Base-by-base conservation (phyloP, 768 basidiomycete species). In the Lentinula raphanica region DNA sequence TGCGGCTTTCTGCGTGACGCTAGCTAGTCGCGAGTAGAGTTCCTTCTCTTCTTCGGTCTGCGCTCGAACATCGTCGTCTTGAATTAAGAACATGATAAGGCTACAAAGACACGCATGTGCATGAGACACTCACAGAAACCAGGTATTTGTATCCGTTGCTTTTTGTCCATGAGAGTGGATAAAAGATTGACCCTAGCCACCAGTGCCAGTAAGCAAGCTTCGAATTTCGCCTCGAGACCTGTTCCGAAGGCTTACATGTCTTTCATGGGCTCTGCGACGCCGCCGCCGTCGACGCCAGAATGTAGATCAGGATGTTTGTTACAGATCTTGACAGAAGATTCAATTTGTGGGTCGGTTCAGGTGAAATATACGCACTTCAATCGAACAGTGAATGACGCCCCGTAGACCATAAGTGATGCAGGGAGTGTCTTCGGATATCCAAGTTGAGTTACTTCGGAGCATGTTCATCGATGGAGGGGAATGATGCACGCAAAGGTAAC, bases 401-500 rank as follows among this genome's bases (percentile, higher is more conserved):
- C 97, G 82, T 57, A 98, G 75, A 3, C 97, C 97, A 68, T 96
- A 97, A 0, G 95, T 97, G 53, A 98, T 87, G 66, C 95, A 98
- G 0, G 97, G 95, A 5, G 85, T 83, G 62, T 89, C 85, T 64
- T 97, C 92, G 12, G 88, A 88, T 62, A 98, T 93, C 95, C 96
- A 99, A 9, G 92, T 95, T 21, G 95, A 98, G 68, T 99, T 98
- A 63, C 91, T 92, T 54, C 1, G 19, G 31, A 54, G 5, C 9
- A 12, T 7, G 17, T 15, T 25, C 27, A 59, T 62, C 29, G 25
- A 15, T n/a, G n/a, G n/a, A n/a, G n/a, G n/a, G n/a, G n/a, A n/a
- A n/a, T n/a, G n/a, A n/a, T n/a, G n/a, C n/a, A n/a, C n/a, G 25
- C 44, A 35, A 42, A 7, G 4, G 46, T 23, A 21, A 38, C 69